A percentile compares a stretch with the other conserved stretches of the same genome.
These are phyloP conservation scores for Knoxdaviesia capensis DNA, from an alignment of 2,329 filamentous ascomycete species.

Conservation along the genomic window DNA sequence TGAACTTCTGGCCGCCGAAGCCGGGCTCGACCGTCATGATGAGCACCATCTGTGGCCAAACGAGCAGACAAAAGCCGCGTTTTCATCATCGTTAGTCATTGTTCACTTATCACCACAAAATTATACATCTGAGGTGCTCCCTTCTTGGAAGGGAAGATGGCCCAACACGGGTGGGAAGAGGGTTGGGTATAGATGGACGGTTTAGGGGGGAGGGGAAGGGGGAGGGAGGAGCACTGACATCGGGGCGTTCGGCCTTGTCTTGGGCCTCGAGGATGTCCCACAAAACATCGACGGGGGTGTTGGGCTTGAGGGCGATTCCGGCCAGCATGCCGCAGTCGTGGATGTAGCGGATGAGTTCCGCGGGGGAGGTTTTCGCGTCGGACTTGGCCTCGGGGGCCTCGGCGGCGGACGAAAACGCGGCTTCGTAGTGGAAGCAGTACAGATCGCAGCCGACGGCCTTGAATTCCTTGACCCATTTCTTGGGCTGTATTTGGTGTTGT, in stretches of 20 bases:
- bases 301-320: constrained; percentile 88
- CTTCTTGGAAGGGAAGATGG: too few species aligned
- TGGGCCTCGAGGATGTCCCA: constrained; percentile 70
- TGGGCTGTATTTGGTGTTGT: constrained; percentile 41
- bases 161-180: too few species aligned
- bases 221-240: constrained; percentile 38
- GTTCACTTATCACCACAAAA: too few species aligned
- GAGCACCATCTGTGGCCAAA: constrained; percentile 61
- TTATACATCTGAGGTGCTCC: too few species aligned
- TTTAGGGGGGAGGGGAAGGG: too few species aligned
- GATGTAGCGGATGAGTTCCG: constrained; percentile 75
- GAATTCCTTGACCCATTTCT: constrained; percentile 96
- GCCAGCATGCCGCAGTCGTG: constrained; percentile 76
- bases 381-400: constrained; percentile 53
- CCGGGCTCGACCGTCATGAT: constrained; percentile 97
- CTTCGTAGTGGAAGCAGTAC: constrained; percentile 99
- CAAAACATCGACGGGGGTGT: constrained; percentile 74
- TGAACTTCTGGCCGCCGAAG: constrained; percentile 97
- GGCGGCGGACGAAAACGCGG: constrained; percentile 72
- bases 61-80: too few species aligned
- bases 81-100: too few species aligned
- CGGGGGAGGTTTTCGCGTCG: constrained; percentile 57
- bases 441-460: constrained; percentile 84
- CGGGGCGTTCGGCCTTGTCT: constrained; percentile 58
- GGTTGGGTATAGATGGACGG: too few species aligned